Base-by-base conservation (phyloP, 768 basidiomycete species). In the Amanita rubescens region DNA sequence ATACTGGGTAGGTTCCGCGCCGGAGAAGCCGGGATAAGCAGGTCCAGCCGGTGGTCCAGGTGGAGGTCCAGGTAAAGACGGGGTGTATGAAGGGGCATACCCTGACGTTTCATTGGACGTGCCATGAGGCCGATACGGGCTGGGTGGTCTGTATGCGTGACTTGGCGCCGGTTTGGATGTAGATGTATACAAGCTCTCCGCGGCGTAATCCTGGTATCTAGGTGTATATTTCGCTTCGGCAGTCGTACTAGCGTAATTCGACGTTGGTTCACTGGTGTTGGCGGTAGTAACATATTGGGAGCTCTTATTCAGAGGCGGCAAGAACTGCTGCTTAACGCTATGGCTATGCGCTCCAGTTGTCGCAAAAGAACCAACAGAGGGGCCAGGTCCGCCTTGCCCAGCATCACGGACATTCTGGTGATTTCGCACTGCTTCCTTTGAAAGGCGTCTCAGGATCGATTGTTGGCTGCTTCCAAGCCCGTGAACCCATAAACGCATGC, bases 331-430 rank as follows among this genome's bases (percentile, higher is more conserved):
- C 63, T 83, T 82, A 45, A 76, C 65, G 38, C 78, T 69, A 10
- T 70, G 61, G 38, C 78, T 69, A 10, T 70, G 61, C 3, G 76
- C 85, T 43, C 80, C 69, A 42, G 64, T 67, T 38, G 74, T 68
- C 0, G 81, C 79, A 54, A 67, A 77, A 1, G 74, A 65, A 4
- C 80, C 80, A 48, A 81, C 69, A 2, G 75, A 65, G 11, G 70
- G 67, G 9, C 78, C 54, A 0, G 67, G 53, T 3, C 79, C 77
- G 25, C 80, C 78, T 57, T 83, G 76, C 3, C 80, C 80, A 0
- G 71, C 71, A 5, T 73, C 60, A 1, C 89, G 80, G 30, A 83
- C 74, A 64, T 90, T 90, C 63, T 85, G 69, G 67, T 90, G 87
- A 58, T 79, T 80, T 4, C 83, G 78, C 0, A 92, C 87, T 0